Conservation (phyloP, 2,329 filamentous ascomycete species). For the Fusarium fracticaudum region DNA sequence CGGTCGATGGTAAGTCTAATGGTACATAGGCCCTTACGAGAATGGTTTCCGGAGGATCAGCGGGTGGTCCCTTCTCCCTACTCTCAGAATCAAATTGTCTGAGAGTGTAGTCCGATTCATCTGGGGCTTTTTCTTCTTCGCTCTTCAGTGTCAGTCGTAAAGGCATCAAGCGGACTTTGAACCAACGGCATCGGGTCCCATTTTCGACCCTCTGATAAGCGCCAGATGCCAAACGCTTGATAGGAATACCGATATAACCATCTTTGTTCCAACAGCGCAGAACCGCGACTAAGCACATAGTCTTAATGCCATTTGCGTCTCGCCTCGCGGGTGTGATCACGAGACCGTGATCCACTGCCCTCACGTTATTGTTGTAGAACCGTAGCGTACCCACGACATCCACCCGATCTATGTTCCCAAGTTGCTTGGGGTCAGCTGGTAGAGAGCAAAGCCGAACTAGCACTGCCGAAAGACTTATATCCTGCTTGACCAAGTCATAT, state of each 20-base stretch:
- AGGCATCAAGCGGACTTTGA: slow-evolving; percentile 5
- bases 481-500: slow-evolving; percentile 7
- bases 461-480: background rate
- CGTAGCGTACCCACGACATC: slow-evolving; percentile 6
- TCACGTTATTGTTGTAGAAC: background rate
- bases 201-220: slow-evolving; percentile 13
- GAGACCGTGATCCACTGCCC: slow-evolving; percentile 9
- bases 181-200: slow-evolving; percentile 8
- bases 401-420: background rate
- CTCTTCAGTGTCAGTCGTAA: background rate
- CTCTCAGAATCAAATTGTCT: slow-evolving; percentile 5
- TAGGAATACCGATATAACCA: slow-evolving; percentile 8
- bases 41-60: slow-evolving; percentile 10
- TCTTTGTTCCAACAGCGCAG: slow-evolving; percentile 14
- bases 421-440: background rate
- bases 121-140: background rate
- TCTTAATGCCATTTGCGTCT: slow-evolving; percentile 9
- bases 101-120: background rate
- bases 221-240: background rate
- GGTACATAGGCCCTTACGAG: slow-evolving; percentile 7
- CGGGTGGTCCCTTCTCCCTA: slow-evolving; percentile 1
- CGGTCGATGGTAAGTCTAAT: background rate
- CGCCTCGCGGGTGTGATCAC: background rate
- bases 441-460: slow-evolving; percentile 2
- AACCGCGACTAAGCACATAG: slow-evolving; percentile 5